Evolutionary conservation across 176 grass and related monocot species (phyloP).

Genomic region (Triticum urartu): DNA sequence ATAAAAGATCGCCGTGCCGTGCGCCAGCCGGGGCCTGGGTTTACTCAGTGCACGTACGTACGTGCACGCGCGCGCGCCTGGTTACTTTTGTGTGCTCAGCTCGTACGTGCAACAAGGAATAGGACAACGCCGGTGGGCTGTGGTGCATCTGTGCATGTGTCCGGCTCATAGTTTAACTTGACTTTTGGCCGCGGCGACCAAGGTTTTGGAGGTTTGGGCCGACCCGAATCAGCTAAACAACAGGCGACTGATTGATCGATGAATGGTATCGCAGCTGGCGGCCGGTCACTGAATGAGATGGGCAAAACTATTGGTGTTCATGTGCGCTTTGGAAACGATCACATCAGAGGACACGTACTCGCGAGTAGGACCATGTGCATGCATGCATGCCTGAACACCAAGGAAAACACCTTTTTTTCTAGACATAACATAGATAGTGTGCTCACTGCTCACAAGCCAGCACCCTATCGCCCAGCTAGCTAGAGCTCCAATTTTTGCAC

Average conservation of each 20-base stretch:
- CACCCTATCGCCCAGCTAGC: neutral
- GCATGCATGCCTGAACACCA: too few species aligned
- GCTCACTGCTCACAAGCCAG: too few species aligned
- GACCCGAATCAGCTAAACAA: neutral
- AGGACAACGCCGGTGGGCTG: neutral
- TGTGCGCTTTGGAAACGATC: neutral
- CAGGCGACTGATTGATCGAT: too few species aligned
- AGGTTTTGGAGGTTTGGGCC: neutral
- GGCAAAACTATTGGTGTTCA: neutral
- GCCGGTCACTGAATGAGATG: neutral
- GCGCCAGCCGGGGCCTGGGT: neutral
- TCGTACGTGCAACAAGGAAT: neutral
- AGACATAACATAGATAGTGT: too few species aligned
- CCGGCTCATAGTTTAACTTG: neutral
- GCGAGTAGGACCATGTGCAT: too few species aligned
- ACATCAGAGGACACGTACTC: too few species aligned
- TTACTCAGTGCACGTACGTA: neutral
- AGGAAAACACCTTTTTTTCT: too few species aligned
- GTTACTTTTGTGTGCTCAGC: neutral
- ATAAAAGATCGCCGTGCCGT: neutral
- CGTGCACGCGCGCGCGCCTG: neutral
- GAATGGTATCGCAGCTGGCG: neutral
- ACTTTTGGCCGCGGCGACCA: neutral
- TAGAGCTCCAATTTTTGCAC: neutral
- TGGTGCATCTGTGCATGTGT: neutral